Evolutionary conservation across 495 filamentous ascomycete genomes (phyloP), one percentile per base, ranked within the genome.

Genomic region (Penicillium paxilli): DNA sequence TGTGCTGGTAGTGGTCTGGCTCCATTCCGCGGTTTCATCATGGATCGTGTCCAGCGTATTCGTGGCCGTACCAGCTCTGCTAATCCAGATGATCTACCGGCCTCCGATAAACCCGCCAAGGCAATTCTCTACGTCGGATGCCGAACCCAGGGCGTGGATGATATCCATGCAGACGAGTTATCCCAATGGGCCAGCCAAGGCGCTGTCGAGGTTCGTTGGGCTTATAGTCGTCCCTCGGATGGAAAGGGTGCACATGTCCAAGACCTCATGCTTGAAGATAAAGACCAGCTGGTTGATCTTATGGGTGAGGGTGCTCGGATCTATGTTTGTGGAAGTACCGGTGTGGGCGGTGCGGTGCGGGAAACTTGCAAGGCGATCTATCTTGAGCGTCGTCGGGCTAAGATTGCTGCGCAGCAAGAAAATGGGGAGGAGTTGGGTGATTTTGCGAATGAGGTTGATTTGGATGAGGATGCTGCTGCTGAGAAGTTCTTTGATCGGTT

Each of bases 21-120:
- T 0, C 87, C 87, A 0, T 89, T 90, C 77, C 78, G 85, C 0
- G 86, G 84, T 5, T 90, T 90, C 62, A 54, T 88, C 10, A 81
- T 89, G 65, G 86, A 91, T 53, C 83, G 87, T 9, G 83, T 80
- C 0, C 75, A 75, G 28, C 77, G 77, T 60, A 72, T 84, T 20
- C 73, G 69, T 14, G 77, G 76, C 0, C 82, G 82, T 1, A 69
- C 75, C 14, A 63, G 51, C 46, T 53, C 57, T 0, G 23, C 46
- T 17, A 44, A 53, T 16, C 49, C 49, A 0, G 49, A 54, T 1
- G 56, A 61, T 9, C 20, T 58, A 1, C 32, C 57, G 0, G 52
- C 58, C n/a, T 23, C 30, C 1, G 55, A 58, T 3, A 70, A 68
- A 20, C 71, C 88, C 0, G 86, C 80, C 0, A 79, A 72, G 2